A percentile compares a stretch with the other conserved stretches of the same genome.
These are phyloP conservation scores for Penicillium coffeae DNA, from an alignment of 495 filamentous ascomycete species.

Conservation along the genomic window DNA sequence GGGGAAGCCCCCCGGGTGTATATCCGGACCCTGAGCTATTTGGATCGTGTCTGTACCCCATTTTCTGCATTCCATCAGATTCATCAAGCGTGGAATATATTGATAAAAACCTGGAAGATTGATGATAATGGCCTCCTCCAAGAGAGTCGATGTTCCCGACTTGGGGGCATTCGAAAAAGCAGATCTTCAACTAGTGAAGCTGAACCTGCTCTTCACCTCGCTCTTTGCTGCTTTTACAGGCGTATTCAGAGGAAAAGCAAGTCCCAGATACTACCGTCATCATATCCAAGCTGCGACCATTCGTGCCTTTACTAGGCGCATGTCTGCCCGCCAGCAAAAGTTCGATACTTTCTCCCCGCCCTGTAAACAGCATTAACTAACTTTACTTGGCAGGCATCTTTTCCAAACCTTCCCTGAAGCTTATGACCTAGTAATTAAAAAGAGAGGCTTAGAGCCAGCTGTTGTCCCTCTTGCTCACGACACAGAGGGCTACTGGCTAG, in stretches of 20 bases:
- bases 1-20: neutral
- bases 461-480: constrained; percentile 47
- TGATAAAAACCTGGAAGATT: too few relatives aligned
- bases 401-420: constrained; percentile 35
- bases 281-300: constrained; percentile 32
- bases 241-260: constrained; percentile 34
- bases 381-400: constrained; percentile 24
- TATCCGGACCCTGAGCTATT: neutral
- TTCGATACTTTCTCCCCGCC: constrained; percentile 16
- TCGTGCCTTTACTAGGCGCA: constrained; percentile 18
- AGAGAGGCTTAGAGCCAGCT: constrained; percentile 43
- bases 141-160: constrained; percentile 15
- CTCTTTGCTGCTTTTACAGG: constrained; percentile 32
- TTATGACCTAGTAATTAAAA: constrained; percentile 45
- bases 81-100: too few relatives aligned
- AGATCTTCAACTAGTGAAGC: constrained; percentile 20
- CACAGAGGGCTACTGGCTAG: constrained; percentile 57
- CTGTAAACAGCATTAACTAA: neutral
- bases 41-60: neutral
- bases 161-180: constrained; percentile 38
- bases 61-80: too few relatives aligned
- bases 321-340: constrained; percentile 32
- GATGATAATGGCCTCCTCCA: constrained; percentile 9
- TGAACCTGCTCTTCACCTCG: constrained; percentile 16
- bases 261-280: constrained; percentile 26